These are phyloP conservation scores for Sporobolomyces pararoseus DNA, from an alignment of 768 basidiomycete genomes.

Conservation along the genomic window DNA sequence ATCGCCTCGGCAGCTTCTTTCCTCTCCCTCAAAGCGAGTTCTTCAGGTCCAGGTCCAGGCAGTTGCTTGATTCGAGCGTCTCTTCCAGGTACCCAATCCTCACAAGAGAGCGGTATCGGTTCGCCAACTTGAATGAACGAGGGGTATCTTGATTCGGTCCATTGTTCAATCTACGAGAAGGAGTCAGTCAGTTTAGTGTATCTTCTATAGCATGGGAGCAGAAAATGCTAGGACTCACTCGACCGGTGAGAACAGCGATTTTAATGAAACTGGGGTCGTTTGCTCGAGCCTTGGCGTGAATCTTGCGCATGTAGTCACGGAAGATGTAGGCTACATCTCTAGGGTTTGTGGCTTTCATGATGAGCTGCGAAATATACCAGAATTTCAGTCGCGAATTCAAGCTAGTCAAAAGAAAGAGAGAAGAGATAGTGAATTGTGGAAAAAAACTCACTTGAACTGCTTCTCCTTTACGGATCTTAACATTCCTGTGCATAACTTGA, in stretches of 20 bases:
- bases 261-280: constrained; percentile 82
- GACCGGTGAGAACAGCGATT: constrained; percentile 76
- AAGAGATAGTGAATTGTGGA: too few species aligned
- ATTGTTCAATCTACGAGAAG: constrained; percentile 71
- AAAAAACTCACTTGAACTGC: constrained; percentile 73
- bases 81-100: constrained; percentile 29
- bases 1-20: neutral
- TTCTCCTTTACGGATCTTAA: constrained; percentile 90
- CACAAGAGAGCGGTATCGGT: constrained; percentile 20
- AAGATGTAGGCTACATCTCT: constrained; percentile 86
- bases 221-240: constrained; percentile 54
- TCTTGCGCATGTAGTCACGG: constrained; percentile 71
- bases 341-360: constrained; percentile 86
- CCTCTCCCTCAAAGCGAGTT: constrained; percentile 10
- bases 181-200: neutral
- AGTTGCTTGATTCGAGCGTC: constrained; percentile 42
- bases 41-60: constrained; percentile 21
- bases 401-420: too few species aligned
- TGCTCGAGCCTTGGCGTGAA: constrained; percentile 73
- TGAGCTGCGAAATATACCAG: constrained; percentile 59
- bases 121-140: constrained; percentile 62
- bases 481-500: constrained; percentile 74
- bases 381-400: neutral
- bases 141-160: constrained; percentile 90
- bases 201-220: neutral